Percentiles rank a stretch among this genome's conserved stretches.
Evolutionary conservation across 2,329 filamentous ascomycete species (phyloP).

Genomic region (Claviceps citrina): DNA sequence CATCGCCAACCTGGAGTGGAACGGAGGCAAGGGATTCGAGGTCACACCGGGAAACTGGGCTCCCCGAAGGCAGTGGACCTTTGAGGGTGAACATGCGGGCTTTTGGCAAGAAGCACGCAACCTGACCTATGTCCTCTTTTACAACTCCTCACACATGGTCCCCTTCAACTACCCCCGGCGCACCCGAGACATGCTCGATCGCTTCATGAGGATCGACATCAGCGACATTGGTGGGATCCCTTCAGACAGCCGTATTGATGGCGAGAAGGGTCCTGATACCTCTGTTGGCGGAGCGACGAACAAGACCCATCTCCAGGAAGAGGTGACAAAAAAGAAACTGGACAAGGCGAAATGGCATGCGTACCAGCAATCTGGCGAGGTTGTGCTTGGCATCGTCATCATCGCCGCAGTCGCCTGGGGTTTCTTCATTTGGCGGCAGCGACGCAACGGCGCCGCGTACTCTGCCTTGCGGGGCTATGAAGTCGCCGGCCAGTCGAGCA

Average conservation of each 20-base stretch:
- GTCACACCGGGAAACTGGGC: constrained; percentile 74
- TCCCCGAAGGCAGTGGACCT: constrained; percentile 84
- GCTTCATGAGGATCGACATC: constrained; percentile 89
- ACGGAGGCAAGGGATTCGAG: constrained; percentile 83
- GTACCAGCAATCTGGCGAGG: constrained; percentile 75
- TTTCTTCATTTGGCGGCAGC: constrained; percentile 51
- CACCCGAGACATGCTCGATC: constrained; percentile 88
- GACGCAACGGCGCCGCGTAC: constrained; percentile 41
- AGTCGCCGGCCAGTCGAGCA: constrained; percentile 17
- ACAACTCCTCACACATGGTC: constrained; percentile 96
- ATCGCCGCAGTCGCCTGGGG: constrained; percentile 61
- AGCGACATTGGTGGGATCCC: constrained; percentile 69
- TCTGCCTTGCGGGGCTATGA: constrained; percentile 30
- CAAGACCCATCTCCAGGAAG: constrained; percentile 38
- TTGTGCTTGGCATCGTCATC: constrained; percentile 67
- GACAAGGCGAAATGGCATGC: constrained; percentile 77
- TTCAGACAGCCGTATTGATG: constrained; percentile 67
- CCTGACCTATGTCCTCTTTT: constrained; percentile 86
- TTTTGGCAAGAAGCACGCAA: constrained; percentile 93
- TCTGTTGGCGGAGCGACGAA: constrained; percentile 57
- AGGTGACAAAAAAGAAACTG: constrained; percentile 47
- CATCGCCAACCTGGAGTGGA: constrained; percentile 84
- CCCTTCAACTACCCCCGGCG: constrained; percentile 83
- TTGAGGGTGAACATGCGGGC: constrained; percentile 74
- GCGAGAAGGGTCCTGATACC: constrained; percentile 65